Evolutionary conservation across 495 filamentous ascomycete genomes (phyloP).

Genomic region (Hypoxylon trugodes): DNA sequence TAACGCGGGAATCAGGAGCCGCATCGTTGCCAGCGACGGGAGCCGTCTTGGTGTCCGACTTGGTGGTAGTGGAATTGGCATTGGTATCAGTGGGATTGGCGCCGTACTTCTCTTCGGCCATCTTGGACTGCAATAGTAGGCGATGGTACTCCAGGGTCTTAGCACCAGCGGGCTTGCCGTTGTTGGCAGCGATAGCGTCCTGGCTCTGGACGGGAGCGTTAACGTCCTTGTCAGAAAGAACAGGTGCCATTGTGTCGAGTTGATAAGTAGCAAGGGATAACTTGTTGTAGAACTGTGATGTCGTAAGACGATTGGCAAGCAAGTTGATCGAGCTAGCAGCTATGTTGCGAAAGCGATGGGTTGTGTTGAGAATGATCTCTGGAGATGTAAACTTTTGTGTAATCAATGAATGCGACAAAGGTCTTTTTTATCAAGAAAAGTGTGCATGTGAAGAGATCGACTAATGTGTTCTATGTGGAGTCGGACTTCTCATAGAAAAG

Average conservation of each 20-base stretch:
- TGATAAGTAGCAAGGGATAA: neutral
- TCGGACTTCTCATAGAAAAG: neutral
- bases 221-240: slow-evolving; percentile 66
- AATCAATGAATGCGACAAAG: slow-evolving; percentile 13
- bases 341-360: neutral
- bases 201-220: slow-evolving; percentile 56
- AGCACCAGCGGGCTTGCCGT: slow-evolving; percentile 51
- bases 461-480: neutral
- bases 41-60: slow-evolving; percentile 11
- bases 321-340: neutral
- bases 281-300: slow-evolving; percentile 1
- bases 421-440: slow-evolving; percentile 13
- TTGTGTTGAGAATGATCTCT: slow-evolving; percentile 20
- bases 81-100: slow-evolving; percentile 10
- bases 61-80: neutral
- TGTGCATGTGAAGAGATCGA: slow-evolving; percentile 26
- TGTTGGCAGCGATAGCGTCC: slow-evolving; percentile 35
- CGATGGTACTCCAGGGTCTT: slow-evolving; percentile 83
- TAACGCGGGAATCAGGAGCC: slow-evolving; percentile 7
- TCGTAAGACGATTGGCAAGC: neutral
- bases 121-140: slow-evolving; percentile 74
- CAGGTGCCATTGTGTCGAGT: slow-evolving; percentile 40
- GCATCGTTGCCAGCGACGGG: slow-evolving; percentile 8
- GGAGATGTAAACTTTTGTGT: slow-evolving; percentile 19
- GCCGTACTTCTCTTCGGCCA: slow-evolving; percentile 74